Evolutionary conservation across 2,329 filamentous ascomycete species (phyloP), one percentile per base, ranked within the genome.

Genomic region (Endoconidiophora polonica): DNA sequence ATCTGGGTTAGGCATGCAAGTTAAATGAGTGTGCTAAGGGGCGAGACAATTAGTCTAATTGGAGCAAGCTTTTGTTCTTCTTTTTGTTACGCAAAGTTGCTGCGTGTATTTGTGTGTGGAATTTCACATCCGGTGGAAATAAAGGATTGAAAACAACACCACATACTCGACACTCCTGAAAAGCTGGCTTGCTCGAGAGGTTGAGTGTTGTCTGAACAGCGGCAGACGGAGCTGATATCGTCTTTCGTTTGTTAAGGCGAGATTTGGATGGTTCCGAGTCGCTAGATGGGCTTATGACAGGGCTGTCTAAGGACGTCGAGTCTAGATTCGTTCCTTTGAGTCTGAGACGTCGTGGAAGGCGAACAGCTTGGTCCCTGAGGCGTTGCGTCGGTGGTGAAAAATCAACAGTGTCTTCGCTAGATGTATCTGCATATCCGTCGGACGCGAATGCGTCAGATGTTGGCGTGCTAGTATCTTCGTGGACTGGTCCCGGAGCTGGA

Each of bases 91-190:
- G 55, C 10, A 63, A 24, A 43, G 65, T 58, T 3, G 59, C 59
- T 6, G 63, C 62, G 49, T 69, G 67, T 33, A 63, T 60, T 50
- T 65, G 66, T 1, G 59, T 57, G 49, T 69, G 67, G 14, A 61
- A 67, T 51, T 65, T 68, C 14, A 68, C 66, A 49, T 69, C 67
- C 24, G 64, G 64, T 3, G 66, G 66, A 49, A 64, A 65, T 4
- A 68, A 55, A 0, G 67, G 67, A 46, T 69, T 69, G 60, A 65
- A 69, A 5, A 69, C 63, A 1, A 61, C 68, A 47, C 68, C 59
- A 54, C 67, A 70, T 2, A 62, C 52, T 46, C 61, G 66, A 54
- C 67, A 70, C 49, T 70, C 67, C 2, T 65, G 62, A 52, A 69
- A 69, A 1, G 66, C 58, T 2, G 66, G 63, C 23, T 64, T 61